Evolutionary conservation across 108 stramenopile species (phyloP).

Genomic region (Skeletonema marinoi): DNA sequence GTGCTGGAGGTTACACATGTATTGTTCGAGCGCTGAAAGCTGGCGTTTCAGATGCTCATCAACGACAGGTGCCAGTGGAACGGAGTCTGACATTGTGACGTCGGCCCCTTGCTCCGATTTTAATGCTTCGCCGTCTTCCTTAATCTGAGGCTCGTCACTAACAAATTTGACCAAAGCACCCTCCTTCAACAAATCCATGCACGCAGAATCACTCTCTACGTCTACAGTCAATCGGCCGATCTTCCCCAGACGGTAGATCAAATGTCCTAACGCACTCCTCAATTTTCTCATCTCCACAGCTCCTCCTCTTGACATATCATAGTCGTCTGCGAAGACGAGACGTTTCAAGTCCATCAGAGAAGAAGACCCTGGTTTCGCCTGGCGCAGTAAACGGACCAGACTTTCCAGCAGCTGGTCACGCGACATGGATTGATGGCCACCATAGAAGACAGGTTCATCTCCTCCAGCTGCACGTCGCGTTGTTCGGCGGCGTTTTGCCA

Average conservation of each 20-base stretch:
- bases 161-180: slow-evolving; percentile 37
- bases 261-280: slow-evolving; percentile 68
- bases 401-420: slow-evolving; percentile 76
- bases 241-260: slow-evolving; percentile 72
- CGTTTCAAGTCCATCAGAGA: slow-evolving; percentile 56
- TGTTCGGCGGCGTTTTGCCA: slow-evolving; percentile 39
- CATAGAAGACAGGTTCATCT: slow-evolving; percentile 71
- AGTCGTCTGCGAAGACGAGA: slow-evolving; percentile 48
- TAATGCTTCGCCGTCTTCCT: background rate
- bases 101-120: slow-evolving; percentile 7
- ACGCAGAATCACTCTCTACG: slow-evolving; percentile 45
- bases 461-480: slow-evolving; percentile 34
- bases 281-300: slow-evolving; percentile 67
- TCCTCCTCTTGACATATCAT: slow-evolving; percentile 56
- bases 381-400: slow-evolving; percentile 56
- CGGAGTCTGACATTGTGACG: background rate
- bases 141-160: background rate
- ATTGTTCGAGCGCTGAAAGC: slow-evolving; percentile 50
- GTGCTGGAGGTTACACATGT: slow-evolving; percentile 61
- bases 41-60: slow-evolving; percentile 23
- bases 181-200: slow-evolving; percentile 40
- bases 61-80: background rate
- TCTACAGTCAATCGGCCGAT: slow-evolving; percentile 45
- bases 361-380: slow-evolving; percentile 42
- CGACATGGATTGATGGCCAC: slow-evolving; percentile 66